phyloP scores from a whole-genome alignment of 345 rosid species.

The Salix purpurea region DNA sequence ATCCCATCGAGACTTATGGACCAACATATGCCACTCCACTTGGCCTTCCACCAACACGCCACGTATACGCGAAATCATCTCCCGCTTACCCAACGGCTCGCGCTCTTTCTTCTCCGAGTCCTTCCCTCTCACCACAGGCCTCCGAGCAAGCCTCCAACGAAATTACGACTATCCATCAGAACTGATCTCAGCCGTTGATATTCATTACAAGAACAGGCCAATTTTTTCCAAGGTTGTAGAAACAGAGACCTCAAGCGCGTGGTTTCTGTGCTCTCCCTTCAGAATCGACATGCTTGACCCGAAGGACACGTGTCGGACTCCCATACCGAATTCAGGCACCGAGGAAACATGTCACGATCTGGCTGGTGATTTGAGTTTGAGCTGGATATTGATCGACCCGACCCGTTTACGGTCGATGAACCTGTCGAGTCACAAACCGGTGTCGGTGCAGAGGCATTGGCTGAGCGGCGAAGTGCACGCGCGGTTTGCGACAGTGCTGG shows the following conservation, averaged over 20 bases:
- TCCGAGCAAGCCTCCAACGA: neutral
- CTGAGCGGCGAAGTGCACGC: conserved; percentile 64
- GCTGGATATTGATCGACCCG: conserved; percentile 73
- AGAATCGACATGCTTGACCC: conserved; percentile 60
- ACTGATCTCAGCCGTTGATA: conserved; percentile 69
- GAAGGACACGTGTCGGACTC: conserved; percentile 55
- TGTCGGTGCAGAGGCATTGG: conserved; percentile 68
- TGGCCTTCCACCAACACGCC: conserved; percentile 72
- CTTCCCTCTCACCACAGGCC: conserved; percentile 18
- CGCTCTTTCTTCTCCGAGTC: conserved; percentile 73
- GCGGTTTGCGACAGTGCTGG: conserved; percentile 37
- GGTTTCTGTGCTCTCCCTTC: conserved; percentile 74
- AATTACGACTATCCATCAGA: conserved; percentile 16
- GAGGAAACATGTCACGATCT: conserved; percentile 41
- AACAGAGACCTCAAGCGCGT: conserved; percentile 53
- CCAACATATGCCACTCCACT: conserved; percentile 44
- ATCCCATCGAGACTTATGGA: conserved; percentile 47
- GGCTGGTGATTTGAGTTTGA: conserved; percentile 42
- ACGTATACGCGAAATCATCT: conserved; percentile 30
- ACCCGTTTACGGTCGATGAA: conserved; percentile 49
- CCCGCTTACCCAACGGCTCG: conserved; percentile 42
- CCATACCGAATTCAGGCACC: conserved; percentile 29
- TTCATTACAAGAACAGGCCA: conserved; percentile 36
- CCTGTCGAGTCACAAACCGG: conserved; percentile 61
- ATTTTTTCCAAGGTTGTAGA: conserved; percentile 48